Percentiles rank a stretch among this genome's conserved stretches.
These are phyloP conservation scores for Sclerotiophoma versabilis DNA, from an alignment of 2,329 filamentous ascomycete genomes.

Conservation along the genomic window DNA sequence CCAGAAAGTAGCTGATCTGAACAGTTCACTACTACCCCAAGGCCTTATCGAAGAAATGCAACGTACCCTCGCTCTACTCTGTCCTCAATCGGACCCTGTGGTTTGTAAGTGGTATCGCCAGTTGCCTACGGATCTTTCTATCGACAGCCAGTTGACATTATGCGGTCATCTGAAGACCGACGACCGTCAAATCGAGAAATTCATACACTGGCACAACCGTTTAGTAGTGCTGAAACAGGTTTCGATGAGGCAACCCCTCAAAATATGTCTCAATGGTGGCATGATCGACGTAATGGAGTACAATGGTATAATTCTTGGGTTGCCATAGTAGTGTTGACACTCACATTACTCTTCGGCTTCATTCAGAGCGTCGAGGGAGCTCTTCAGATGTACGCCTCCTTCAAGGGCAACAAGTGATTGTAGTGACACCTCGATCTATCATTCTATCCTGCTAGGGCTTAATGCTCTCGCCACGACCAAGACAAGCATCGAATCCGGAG, in stretches of 20 bases:
- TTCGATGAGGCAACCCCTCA: constrained; percentile 48
- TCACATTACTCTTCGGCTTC: constrained; percentile 54
- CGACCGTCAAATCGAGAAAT: constrained; percentile 43
- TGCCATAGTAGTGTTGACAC: constrained; percentile 44
- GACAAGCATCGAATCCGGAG: too few species aligned
- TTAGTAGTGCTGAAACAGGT: constrained; percentile 54
- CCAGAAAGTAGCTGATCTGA: not conserved
- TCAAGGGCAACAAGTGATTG: constrained; percentile 21
- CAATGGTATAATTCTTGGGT: constrained; percentile 59
- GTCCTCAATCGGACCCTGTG: constrained; percentile 40
- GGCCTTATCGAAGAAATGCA: constrained; percentile 49
- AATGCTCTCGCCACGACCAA: too few species aligned
- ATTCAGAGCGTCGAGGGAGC: constrained; percentile 55
- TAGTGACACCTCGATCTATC: not conserved
- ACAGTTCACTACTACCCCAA: constrained; percentile 35
- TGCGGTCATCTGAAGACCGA: constrained; percentile 45
- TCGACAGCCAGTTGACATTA: constrained; percentile 37
- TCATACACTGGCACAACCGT: constrained; percentile 54
- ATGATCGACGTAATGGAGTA: constrained; percentile 51
- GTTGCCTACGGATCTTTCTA: not conserved
- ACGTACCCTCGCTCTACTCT: constrained; percentile 48
- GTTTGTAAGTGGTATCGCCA: constrained; percentile 31
- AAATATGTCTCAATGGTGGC: constrained; percentile 54
- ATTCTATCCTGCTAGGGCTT: not conserved
- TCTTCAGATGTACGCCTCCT: constrained; percentile 30